phyloP scores from a whole-genome alignment of 305 asterid species.

The Fraxinus velutina region DNA sequence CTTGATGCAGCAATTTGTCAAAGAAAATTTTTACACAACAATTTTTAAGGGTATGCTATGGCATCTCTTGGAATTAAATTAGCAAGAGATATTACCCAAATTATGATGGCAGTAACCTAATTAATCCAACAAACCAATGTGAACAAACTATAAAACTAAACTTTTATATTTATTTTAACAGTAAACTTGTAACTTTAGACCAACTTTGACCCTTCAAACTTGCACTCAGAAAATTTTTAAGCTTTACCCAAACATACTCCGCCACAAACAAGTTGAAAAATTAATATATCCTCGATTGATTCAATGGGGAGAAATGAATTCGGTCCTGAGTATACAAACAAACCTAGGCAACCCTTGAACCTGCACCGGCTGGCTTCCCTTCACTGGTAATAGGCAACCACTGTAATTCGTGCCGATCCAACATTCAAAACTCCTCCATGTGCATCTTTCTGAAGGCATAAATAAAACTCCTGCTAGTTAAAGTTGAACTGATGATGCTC shows the following conservation, averaged over 20 bases:
- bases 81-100: too few relatives aligned
- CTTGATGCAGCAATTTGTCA: too few relatives aligned
- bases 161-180: too few relatives aligned
- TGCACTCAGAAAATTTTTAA: not conserved
- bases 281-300: not conserved
- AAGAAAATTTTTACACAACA: too few relatives aligned
- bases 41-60: too few relatives aligned
- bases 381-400: not conserved
- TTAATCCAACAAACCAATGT: too few relatives aligned
- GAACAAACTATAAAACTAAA: too few relatives aligned
- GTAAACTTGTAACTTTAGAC: too few relatives aligned
- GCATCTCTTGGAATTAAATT: too few relatives aligned
- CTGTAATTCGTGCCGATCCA: not conserved
- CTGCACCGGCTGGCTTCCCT: not conserved
- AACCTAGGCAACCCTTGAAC: not conserved
- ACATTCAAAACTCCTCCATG: not conserved
- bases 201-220: not conserved
- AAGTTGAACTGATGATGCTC: constrained; percentile 50
- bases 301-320: not conserved
- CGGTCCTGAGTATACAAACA: not conserved
- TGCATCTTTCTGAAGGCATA: not conserved
- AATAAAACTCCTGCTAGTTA: constrained; percentile 24
- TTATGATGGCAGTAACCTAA: too few relatives aligned
- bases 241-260: not conserved
- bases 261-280: not conserved